Base-by-base conservation (phyloP, 345 rosid genomes). In the Citrus cavaleriei region DNA sequence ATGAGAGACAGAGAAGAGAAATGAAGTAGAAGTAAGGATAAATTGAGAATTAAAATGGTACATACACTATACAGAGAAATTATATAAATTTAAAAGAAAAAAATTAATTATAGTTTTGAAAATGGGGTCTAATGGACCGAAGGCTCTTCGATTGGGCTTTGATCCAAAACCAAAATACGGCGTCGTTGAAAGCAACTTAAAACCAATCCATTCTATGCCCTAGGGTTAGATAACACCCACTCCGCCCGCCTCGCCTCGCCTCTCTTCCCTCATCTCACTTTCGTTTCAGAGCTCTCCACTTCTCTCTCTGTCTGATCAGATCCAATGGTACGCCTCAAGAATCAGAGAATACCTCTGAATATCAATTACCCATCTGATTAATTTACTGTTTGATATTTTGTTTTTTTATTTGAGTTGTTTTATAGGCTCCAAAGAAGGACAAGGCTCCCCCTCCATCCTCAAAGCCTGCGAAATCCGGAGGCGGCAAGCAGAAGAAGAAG, bases 401-500 rank as follows among this genome's bases (percentile, higher is more conserved):
- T 68, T 5, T 0, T 21, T 14, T 54, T 9, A 3, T 51, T 71
- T 51, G 21, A 61, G 18, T 71, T 71, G 62, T 54, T 54, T 7
- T 22, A 37, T 49, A 73, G 88, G 88, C 85, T 4, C 88, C 88
- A n/a, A 85, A 85, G 84, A 82, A 85, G 84, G 85, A 82, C 10
- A 84, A 84, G 80, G 88, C 85, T 78, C 84, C 88, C 19, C 84
- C 84, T 3, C 85, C 88, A 1, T 81, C 84, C 65, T 80, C 88
- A 22, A 85, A 80, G 78, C 87, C 87, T 2, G 83, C 83, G 3
- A 85, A 85, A 54, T 80, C 87, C 54, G 85, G 85, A 13, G 86
- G 84, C 12, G 88, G 85, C 57, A 85, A 85, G 84, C 88, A 85
- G 82, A 85, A 85, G 84, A 85, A 85, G 82, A 85, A 85, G 85